Base-by-base conservation (phyloP, 106 monocot species). In the Hemerocallis citrina region DNA sequence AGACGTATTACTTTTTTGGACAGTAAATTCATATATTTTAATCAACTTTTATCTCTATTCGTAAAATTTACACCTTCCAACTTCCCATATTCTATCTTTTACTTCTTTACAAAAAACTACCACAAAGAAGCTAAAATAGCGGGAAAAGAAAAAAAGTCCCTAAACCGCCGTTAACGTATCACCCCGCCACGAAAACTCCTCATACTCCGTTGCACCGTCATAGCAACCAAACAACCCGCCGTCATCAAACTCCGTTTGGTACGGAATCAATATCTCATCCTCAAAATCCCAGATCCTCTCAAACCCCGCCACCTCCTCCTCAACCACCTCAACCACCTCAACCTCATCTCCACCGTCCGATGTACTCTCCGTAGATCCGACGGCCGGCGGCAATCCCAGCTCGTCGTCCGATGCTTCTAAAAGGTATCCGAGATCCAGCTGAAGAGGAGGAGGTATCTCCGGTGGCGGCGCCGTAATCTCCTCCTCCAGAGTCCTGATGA, bases 321-420 rank as follows among this genome's bases (percentile, higher is more conserved):
- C 19, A 10, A 11, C 52, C 12, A 28, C 5, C 52, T 52, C 52
- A 7, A 52, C 24, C 1, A 24, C 11, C 0, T 65, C 72, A 10
- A 42, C 24, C 10, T 9, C 52, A 29, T 62, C 68, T 5, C 30
- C 57, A 24, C 57, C 44, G 32, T 21, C 19, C 33, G 15, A 2
- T 12, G 51, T 11, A 29, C 36, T 11, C 27, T 11, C 21, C 54
- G 1, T 19, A 39, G 67, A 62, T 12, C 59, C 36, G 6, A 27
- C 44, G 11, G 92, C 57, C 38, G 92, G 92, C 4, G 92, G 92
- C 0, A 88, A 67, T 5, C 85, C 88, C 11, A 88, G 81, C 74
- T 93, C 88, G 48, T 93, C 88, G 55, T 93, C 92, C 5, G 92
- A 93, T 0, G 92, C 92, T 50, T 79, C 92, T 3, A 88, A 63